Base-by-base conservation (phyloP, 2,329 filamentous ascomycete species). In the Calonectria pauciramosa region DNA sequence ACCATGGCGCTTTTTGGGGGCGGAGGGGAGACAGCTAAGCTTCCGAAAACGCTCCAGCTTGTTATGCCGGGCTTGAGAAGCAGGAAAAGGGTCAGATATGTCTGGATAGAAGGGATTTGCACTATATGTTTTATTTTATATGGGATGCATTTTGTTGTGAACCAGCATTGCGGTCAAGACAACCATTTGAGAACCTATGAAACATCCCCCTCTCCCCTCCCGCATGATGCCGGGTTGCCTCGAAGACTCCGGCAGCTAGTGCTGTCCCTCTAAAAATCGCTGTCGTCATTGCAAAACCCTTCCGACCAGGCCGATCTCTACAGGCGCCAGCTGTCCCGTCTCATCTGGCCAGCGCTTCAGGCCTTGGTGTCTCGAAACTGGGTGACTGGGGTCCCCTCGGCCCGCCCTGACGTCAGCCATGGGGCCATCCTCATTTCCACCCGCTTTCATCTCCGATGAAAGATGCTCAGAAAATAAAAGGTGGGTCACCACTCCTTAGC, bases 341-440 rank as follows among this genome's bases (percentile, higher is more conserved):
- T 56, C 64, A 44, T 28, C 56, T 63, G 52, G 16, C 11, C 52
- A 16, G 65, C 36, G 38, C 63, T 63, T 59, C 41, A 54, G 18
- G 30, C 49, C 38, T 49, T 66, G 56, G 70, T 32, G 60, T 66
- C 36, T 60, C 28, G 56, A 56, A 63, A 59, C 73, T 66, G 68
- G 68, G 56, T 69, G 32, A 63, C 44, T 52, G 54, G 52, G 65
- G 44, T 38, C 47, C 59, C 56, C 36, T 52, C 54, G 67, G 51
- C 70, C 71, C 74, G 68, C 66, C 73, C 72, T 80, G 79, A 80
- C 79, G 79, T 80, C 79, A 80, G 68, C 59, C 36, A 38, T 34
- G 51, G 60, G n/a, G 52, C 52, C 63, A 65, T 65, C 60, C 41
- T 65, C 56, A 71, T 69, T 56, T 60, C 76, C 71, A 32, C 44